Conservation (phyloP, 1,284 basidiomycete species). For the Afroboletus lepidellus region DNA sequence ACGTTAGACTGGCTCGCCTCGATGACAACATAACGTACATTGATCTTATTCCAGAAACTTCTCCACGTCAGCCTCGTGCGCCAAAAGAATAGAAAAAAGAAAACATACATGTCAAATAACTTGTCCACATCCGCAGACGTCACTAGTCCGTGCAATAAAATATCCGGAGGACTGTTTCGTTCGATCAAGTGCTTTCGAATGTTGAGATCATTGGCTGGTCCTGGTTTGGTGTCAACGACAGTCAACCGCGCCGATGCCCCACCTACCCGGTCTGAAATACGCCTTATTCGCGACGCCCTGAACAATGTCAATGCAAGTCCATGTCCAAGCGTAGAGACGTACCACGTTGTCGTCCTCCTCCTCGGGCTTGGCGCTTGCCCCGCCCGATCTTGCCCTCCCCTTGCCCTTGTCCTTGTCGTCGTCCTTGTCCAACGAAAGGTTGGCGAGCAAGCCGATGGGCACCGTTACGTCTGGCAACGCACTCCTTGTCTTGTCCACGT, state of each 20-base stretch:
- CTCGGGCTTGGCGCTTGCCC: conserved; percentile 33
- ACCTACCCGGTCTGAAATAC: conserved; percentile 75
- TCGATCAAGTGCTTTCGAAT: conserved; percentile 75
- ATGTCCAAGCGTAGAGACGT: conserved; percentile 27
- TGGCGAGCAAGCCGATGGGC: conserved; percentile 71
- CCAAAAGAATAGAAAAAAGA: not conserved
- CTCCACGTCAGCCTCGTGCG: conserved; percentile 7
- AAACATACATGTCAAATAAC: conserved; percentile 76
- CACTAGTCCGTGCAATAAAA: conserved; percentile 78
- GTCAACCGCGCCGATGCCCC: not conserved
- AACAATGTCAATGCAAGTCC: conserved; percentile 25
- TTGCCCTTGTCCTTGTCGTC: conserved; percentile 39
- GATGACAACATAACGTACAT: conserved; percentile 45
- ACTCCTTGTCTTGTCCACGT: conserved; percentile 44
- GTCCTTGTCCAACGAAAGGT: conserved; percentile 59
- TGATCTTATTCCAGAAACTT: conserved; percentile 69
- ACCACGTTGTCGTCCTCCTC: conserved; percentile 66
- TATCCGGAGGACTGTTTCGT: conserved; percentile 78
- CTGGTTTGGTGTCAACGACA: conserved; percentile 30
- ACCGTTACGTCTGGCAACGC: conserved; percentile 65
- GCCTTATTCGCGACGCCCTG: conserved; percentile 72
- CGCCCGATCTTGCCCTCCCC: conserved; percentile 23
- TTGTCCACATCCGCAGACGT: conserved; percentile 79
- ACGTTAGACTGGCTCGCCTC: not conserved
- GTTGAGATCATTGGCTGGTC: conserved; percentile 63